Percentiles rank a stretch among this genome's conserved stretches.
These are phyloP conservation scores for Xanthoconium purpureum DNA, from an alignment of 768 basidiomycete species.

Conservation along the genomic window DNA sequence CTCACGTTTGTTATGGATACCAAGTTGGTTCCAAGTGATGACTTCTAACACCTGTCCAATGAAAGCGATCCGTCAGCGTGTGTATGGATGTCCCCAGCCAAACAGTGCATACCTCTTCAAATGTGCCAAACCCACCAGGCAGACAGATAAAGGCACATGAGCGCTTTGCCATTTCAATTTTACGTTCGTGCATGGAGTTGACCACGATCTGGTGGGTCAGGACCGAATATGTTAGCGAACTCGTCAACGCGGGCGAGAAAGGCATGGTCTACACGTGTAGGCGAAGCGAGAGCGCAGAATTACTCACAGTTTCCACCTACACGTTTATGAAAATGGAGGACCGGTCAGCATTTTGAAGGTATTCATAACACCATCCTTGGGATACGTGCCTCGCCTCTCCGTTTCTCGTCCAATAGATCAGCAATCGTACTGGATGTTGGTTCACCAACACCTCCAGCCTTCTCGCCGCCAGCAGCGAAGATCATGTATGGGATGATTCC, in stretches of 20 bases:
- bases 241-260: background rate
- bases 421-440: slow-evolving; percentile 20
- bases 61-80: slow-evolving; percentile 1
- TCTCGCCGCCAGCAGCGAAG: slow-evolving; percentile 60
- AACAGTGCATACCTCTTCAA: slow-evolving; percentile 70
- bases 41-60: slow-evolving; percentile 74
- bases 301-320: slow-evolving; percentile 34
- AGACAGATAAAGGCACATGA: slow-evolving; percentile 81
- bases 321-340: background rate
- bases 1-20: slow-evolving; percentile 82
- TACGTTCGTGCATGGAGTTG: slow-evolving; percentile 84
- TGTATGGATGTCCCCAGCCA: too few relatives aligned
- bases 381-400: slow-evolving; percentile 35
- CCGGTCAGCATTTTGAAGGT: slow-evolving; percentile 11
- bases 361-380: background rate
- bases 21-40: slow-evolving; percentile 91
- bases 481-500: slow-evolving; percentile 82
- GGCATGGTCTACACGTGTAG: slow-evolving; percentile 5
- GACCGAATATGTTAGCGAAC: slow-evolving; percentile 6
- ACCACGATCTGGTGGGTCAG: slow-evolving; percentile 56
- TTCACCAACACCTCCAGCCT: slow-evolving; percentile 39
- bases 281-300: background rate
- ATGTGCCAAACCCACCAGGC: slow-evolving; percentile 93
- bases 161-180: slow-evolving; percentile 84
- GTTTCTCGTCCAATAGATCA: slow-evolving; percentile 30